phyloP scores from a whole-genome alignment of 2,329 filamentous ascomycete species.

The Ceratocystis ficicola region DNA sequence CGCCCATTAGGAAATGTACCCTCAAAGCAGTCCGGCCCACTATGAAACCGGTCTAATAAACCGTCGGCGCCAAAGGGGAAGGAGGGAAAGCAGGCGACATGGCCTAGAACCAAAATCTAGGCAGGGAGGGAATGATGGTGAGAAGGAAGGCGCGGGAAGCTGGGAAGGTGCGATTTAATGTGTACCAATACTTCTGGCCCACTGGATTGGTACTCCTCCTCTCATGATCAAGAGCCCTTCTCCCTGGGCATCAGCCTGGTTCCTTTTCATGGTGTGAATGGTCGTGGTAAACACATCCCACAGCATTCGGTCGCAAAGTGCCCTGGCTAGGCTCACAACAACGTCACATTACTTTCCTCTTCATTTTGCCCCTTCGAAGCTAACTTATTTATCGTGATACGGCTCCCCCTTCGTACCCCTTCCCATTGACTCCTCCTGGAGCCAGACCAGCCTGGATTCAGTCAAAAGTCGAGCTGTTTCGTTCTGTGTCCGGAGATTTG shows the following conservation, averaged over 20 bases:
- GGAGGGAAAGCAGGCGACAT: neutral
- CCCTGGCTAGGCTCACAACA: neutral
- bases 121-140: neutral
- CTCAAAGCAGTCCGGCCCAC: neutral
- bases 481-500: neutral
- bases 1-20: neutral
- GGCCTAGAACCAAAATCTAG: neutral
- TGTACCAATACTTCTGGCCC: neutral
- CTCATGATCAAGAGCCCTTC: neutral
- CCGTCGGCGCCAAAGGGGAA: neutral
- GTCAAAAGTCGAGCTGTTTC: neutral
- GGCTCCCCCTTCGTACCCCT: neutral
- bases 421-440: neutral
- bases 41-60: constrained; percentile 11
- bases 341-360: neutral
- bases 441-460: neutral
- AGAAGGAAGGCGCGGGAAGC: neutral
- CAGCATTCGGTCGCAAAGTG: neutral
- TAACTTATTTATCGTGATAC: neutral
- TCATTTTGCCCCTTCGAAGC: neutral
- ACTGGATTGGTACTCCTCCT: neutral
- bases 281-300: neutral
- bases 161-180: neutral
- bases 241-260: neutral
- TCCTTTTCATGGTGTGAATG: neutral